Evolutionary conservation across 2,329 filamentous ascomycete genomes (phyloP), one percentile per base, ranked within the genome.

Genomic region (Colletotrichum agaves): DNA sequence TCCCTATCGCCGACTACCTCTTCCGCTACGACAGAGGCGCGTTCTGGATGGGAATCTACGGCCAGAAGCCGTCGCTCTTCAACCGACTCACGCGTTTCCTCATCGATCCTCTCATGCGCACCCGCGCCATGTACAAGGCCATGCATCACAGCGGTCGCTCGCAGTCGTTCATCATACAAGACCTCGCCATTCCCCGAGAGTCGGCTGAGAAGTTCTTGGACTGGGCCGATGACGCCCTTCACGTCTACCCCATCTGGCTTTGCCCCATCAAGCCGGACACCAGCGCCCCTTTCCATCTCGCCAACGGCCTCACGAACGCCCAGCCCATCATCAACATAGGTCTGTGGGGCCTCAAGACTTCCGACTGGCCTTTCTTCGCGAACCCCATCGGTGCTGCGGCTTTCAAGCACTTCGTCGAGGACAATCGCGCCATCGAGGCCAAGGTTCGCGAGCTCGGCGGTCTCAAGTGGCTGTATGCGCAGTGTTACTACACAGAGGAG

Each of bases 401-500:
- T n/a, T 63, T 62, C 43, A 46, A 58, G 35, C 21, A 19, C 7
- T 88, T 86, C 56, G 79, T 91, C 7, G 71, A 73, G 1, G 79
- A 82, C 49, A 92, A 92, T 74, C 83, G 87, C 0, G 81, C 80
- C 1, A 79, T 93, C 1, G 90, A 92, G 77, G 77, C 80, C 10
- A 87, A 85, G 62, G 81, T 91, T 0, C 82, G 83, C 7, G 83
- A 85, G n/a, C 81, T 90, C 4, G 82, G 85, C 2, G 90, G 90
- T 5, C 88, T 87, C 80, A 91, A 92, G 77, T 91, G 88, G 82
- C 78, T 92, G 1, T 92, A 93, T 69, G 89, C 88, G 0, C 89
- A 91, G 58, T 87, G 88, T 0, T 91, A 88, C 76, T 91, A 91
- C 74, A 86, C 83, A 2, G 85, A 90, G 74, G 82, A 86, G 0